phyloP scores from a whole-genome alignment of 768 basidiomycete genomes.

The Symmetrospora coprosmae region DNA sequence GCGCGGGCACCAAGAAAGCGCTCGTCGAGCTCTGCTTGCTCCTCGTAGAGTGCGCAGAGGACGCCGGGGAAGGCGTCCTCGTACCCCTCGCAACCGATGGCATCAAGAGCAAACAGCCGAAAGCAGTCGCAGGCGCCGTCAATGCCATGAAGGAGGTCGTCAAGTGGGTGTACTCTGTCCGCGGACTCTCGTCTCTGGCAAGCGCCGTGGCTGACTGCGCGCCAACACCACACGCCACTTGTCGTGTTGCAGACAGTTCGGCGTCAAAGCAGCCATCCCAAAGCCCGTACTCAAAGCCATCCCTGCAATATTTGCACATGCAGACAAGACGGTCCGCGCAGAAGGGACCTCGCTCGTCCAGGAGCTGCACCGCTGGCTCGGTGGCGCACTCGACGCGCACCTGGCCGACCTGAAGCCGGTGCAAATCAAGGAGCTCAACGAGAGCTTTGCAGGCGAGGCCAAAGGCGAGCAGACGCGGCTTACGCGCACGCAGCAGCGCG shows the following conservation, averaged over 20 bases:
- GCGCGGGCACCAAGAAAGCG: constrained; percentile 77
- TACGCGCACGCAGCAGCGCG: constrained; percentile 62
- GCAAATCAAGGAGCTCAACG: constrained; percentile 87
- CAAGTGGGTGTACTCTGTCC: constrained; percentile 45
- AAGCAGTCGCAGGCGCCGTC: constrained; percentile 68
- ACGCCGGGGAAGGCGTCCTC: constrained; percentile 66
- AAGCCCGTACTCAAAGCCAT: constrained; percentile 70
- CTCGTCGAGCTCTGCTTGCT: constrained; percentile 71
- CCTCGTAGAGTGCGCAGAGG: constrained; percentile 89
- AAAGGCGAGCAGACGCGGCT: constrained; percentile 63
- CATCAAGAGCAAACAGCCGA: constrained; percentile 82
- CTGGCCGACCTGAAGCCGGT: constrained; percentile 86
- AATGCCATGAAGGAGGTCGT: constrained; percentile 66
- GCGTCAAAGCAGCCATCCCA: constrained; percentile 56
- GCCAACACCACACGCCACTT: not conserved
- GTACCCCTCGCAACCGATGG: constrained; percentile 72
- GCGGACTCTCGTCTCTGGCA: not conserved
- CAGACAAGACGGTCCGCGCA: constrained; percentile 84
- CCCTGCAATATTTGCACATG: constrained; percentile 86
- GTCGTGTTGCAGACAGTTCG: constrained; percentile 51
- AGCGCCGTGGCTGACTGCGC: not conserved
- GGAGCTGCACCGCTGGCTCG: constrained; percentile 71
- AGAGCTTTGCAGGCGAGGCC: constrained; percentile 52
- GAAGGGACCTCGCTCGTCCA: constrained; percentile 70
- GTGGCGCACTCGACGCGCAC: constrained; percentile 65